Evolutionary conservation across 2,329 filamentous ascomycete genomes (phyloP).

Genomic region (Fusarium sp.): DNA sequence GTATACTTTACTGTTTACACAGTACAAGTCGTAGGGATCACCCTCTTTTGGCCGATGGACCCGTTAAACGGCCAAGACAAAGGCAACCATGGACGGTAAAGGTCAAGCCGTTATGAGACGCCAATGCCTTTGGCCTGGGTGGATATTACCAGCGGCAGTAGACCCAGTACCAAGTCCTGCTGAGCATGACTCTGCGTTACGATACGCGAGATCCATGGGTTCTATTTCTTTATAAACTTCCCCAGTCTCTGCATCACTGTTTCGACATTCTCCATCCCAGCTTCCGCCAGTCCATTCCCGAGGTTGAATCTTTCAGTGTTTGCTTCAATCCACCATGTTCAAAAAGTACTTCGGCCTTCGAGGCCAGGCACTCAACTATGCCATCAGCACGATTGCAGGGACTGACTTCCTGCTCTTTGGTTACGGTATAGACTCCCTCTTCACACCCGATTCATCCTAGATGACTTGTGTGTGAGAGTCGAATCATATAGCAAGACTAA

Average conservation of each 20-base stretch:
- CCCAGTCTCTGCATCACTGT: constrained; percentile 11
- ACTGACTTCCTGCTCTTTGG: constrained; percentile 76
- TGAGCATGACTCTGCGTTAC: constrained; percentile 38
- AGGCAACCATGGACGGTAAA: background rate
- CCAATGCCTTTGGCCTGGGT: constrained; percentile 16
- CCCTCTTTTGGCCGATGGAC: constrained; percentile 8
- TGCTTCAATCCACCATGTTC: constrained; percentile 42
- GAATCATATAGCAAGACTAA: background rate
- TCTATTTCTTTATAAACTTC: constrained; percentile 37
- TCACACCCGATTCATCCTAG: background rate
- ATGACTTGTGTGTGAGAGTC: background rate
- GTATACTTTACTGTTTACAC: constrained; percentile 8
- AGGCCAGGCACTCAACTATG: constrained; percentile 74
- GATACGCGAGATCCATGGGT: constrained; percentile 15
- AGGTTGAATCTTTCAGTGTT: background rate
- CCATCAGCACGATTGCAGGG: constrained; percentile 78
- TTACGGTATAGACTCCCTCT: constrained; percentile 58
- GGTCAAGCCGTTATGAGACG: background rate
- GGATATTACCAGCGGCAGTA: constrained; percentile 27
- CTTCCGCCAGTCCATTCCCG: background rate
- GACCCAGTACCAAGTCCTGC: constrained; percentile 24
- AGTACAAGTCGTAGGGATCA: background rate
- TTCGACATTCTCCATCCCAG: constrained; percentile 5
- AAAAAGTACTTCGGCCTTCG: constrained; percentile 72
- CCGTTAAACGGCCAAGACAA: constrained; percentile 22